Conservation (phyloP, 2,329 filamentous ascomycete genomes). For the Colletotrichum tamarilloi region DNA sequence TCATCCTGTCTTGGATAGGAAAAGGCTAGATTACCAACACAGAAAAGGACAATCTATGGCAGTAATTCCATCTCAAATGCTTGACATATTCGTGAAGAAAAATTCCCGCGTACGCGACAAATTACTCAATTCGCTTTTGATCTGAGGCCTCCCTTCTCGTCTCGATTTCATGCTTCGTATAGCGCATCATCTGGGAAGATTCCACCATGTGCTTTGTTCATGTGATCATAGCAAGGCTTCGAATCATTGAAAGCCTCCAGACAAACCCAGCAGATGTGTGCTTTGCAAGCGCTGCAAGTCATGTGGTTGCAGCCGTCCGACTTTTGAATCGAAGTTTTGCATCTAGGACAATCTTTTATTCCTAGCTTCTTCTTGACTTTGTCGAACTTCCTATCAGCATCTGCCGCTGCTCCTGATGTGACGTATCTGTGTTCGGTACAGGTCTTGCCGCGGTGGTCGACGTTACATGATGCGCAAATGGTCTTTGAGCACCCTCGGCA, state of each 20-base stretch:
- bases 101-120: no score
- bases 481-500: constrained; percentile 50
- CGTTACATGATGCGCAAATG: constrained; percentile 50
- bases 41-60: no score
- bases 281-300: constrained; percentile 50
- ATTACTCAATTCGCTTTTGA: no score
- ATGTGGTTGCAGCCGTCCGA: constrained; percentile 59
- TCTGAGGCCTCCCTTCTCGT: background rate
- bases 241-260: constrained; percentile 45
- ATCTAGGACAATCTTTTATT: constrained; percentile 54
- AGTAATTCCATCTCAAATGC: no score
- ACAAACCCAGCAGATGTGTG: constrained; percentile 62
- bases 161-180: background rate
- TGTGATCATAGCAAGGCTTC: constrained; percentile 41
- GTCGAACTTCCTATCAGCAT: constrained; percentile 41
- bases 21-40: no score
- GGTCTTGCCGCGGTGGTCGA: constrained; percentile 45
- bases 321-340: constrained; percentile 55
- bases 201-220: constrained; percentile 38
- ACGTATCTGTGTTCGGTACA: constrained; percentile 48
- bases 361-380: constrained; percentile 47
- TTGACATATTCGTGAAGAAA: no score
- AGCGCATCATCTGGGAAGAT: constrained; percentile 3
- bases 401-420: constrained; percentile 40
- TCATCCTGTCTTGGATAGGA: no score